phyloP scores from a whole-genome alignment of 2,329 filamentous ascomycete genomes.

The Penicillium hesseltinei region DNA sequence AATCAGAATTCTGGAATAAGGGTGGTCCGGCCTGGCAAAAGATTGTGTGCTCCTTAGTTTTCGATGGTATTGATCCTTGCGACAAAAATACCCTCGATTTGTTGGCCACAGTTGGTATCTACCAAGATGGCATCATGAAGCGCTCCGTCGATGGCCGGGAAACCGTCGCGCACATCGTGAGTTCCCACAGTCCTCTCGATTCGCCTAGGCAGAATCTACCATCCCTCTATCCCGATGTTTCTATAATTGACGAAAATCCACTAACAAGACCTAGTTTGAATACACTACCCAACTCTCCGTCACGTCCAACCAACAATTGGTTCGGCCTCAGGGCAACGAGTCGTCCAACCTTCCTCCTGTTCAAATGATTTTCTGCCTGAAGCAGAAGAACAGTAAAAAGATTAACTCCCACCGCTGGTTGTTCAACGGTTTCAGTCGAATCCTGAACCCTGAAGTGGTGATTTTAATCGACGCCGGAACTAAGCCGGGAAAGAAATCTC shows the following conservation, averaged over 20 bases:
- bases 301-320: slow-evolving; percentile 89
- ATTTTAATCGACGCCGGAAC: slow-evolving; percentile 95
- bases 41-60: slow-evolving; percentile 92
- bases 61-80: slow-evolving; percentile 94
- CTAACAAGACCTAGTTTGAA: slow-evolving; percentile 61
- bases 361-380: slow-evolving; percentile 98
- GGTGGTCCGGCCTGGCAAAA: slow-evolving; percentile 98
- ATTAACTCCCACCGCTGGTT: slow-evolving; percentile 99
- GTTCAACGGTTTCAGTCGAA: slow-evolving; percentile 93
- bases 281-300: slow-evolving; percentile 96
- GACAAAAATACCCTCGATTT: slow-evolving; percentile 94
- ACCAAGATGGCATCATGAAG: slow-evolving; percentile 98
- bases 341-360: slow-evolving; percentile 83
- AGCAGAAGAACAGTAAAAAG: slow-evolving; percentile 98
- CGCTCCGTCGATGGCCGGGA: slow-evolving; percentile 94
- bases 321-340: slow-evolving; percentile 81
- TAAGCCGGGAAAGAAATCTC: slow-evolving; percentile 86
- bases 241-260: not conserved
- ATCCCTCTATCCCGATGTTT: not conserved
- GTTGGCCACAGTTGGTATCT: slow-evolving; percentile 89
- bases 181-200: slow-evolving; percentile 16
- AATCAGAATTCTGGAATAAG: slow-evolving; percentile 99
- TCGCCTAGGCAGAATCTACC: not conserved
- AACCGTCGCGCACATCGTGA: slow-evolving; percentile 81
- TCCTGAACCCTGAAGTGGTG: slow-evolving; percentile 92